A percentile compares a stretch with the other conserved stretches of the same genome.
phyloP scores from a whole-genome alignment of 2,329 filamentous ascomycete genomes.

The Hirsutella minnesotensis region DNA sequence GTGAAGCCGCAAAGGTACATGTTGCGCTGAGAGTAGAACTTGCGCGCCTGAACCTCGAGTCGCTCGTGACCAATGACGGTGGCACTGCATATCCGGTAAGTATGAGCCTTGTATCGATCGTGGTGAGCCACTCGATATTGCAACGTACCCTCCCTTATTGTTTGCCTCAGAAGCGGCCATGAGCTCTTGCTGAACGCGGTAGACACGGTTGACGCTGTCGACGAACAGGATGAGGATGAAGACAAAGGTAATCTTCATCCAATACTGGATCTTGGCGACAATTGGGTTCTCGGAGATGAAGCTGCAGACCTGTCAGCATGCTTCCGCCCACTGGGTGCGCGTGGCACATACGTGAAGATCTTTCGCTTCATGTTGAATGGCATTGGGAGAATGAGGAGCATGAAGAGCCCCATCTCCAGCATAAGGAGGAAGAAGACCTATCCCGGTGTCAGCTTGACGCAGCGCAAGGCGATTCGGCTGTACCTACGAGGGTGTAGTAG shows the following conservation, averaged over 20 bases:
- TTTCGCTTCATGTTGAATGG: conserved; percentile 77
- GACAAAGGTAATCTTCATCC: conserved; percentile 97
- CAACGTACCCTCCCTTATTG: conserved; percentile 32
- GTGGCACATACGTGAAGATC: conserved; percentile 57
- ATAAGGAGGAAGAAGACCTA: conserved; percentile 78
- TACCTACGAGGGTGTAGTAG: conserved; percentile 42
- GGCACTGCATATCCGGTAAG: conserved; percentile 24
- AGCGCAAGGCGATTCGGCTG: neutral
- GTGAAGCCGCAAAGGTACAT: conserved; percentile 99
- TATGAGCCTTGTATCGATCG: too few species aligned
- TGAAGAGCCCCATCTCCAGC: conserved; percentile 72
- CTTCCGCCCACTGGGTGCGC: neutral
- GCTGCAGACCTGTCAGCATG: conserved; percentile 25
- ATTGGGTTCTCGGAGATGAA: conserved; percentile 85
- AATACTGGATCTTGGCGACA: conserved; percentile 91
- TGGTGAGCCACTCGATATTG: neutral
- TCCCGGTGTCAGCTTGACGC: conserved; percentile 9
- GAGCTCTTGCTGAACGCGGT: conserved; percentile 88
- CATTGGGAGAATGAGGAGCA: conserved; percentile 72
- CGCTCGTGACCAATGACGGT: conserved; percentile 82
- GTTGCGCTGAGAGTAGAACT: conserved; percentile 99
- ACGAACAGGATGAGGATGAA: conserved; percentile 98
- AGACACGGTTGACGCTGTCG: conserved; percentile 91
- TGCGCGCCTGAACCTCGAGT: conserved; percentile 96
- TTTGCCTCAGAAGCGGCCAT: conserved; percentile 52